A percentile compares a stretch with the other conserved stretches of the same genome.
These are phyloP conservation scores for Brassica cretica DNA, from an alignment of 345 rosid species.

Conservation along the genomic window DNA sequence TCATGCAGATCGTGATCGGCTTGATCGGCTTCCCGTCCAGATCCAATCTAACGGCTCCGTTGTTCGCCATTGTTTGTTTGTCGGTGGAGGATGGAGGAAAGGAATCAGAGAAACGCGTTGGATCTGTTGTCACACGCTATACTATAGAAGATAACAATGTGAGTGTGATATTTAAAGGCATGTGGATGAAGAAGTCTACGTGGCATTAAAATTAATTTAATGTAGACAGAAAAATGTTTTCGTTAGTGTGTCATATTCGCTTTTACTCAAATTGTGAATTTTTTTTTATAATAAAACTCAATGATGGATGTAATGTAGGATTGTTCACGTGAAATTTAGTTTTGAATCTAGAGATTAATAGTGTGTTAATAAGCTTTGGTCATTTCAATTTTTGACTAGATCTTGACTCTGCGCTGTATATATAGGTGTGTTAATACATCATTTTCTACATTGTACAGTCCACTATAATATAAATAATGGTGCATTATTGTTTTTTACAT, in stretches of 20 bases:
- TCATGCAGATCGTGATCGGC: slow-evolving; percentile 90
- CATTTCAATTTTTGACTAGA: not conserved
- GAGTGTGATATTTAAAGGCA: not conserved
- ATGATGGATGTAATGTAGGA: not conserved
- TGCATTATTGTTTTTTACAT: not conserved
- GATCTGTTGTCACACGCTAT: slow-evolving; percentile 12
- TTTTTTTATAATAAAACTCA: not conserved
- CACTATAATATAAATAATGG: not conserved
- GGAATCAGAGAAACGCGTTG: slow-evolving; percentile 23
- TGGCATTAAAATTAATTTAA: not conserved
- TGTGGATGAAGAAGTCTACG: not conserved
- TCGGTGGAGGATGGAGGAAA: slow-evolving; percentile 24
- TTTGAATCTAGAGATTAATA: not conserved
- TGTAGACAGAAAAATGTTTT: not conserved
- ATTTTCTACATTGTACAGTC: not conserved
- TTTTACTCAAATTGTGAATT: not conserved
- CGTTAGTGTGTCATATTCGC: not conserved
- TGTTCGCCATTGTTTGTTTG: slow-evolving; percentile 40
- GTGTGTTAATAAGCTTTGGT: not conserved
- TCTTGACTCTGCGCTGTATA: not conserved
- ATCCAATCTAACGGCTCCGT: slow-evolving; percentile 54
- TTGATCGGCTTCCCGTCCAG: slow-evolving; percentile 84
- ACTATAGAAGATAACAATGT: slow-evolving; percentile 17
- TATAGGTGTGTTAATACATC: not conserved
- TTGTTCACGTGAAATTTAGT: not conserved